phyloP scores from a whole-genome alignment of 352 stramenopile genomes.

The Phytophthora constricta region DNA sequence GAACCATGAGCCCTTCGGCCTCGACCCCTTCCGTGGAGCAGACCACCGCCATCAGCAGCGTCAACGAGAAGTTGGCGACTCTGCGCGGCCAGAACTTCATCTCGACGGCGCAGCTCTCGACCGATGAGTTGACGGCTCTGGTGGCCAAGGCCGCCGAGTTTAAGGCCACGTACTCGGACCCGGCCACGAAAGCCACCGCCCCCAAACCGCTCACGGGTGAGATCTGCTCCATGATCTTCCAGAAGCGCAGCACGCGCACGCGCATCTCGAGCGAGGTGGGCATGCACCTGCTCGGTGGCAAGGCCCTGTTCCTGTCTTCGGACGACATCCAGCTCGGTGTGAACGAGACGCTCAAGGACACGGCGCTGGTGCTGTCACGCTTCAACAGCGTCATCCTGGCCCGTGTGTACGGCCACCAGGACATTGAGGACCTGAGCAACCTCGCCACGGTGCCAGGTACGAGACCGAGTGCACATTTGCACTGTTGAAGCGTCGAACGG shows the following conservation, averaged over 20 bases:
- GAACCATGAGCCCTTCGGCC: not conserved
- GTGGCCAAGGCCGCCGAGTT: slow-evolving; percentile 71
- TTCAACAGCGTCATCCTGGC: slow-evolving; percentile 98
- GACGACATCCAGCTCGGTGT: slow-evolving; percentile 98
- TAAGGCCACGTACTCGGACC: slow-evolving; percentile 71
- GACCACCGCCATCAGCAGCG: not conserved
- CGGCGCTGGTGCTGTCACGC: slow-evolving; percentile 87
- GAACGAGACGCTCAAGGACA: slow-evolving; percentile 96
- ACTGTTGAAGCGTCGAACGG: no score
- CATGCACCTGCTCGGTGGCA: slow-evolving; percentile 96
- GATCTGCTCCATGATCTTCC: slow-evolving; percentile 95
- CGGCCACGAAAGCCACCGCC: slow-evolving; percentile 54
- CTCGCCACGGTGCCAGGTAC: slow-evolving; percentile 87
- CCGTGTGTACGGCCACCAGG: slow-evolving; percentile 93
- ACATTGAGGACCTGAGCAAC: slow-evolving; percentile 89
- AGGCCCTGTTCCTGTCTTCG: slow-evolving; percentile 96
- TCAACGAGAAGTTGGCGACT: slow-evolving; percentile 47
- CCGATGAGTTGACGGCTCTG: slow-evolving; percentile 60
- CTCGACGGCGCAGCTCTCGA: slow-evolving; percentile 67
- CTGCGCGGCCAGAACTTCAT: slow-evolving; percentile 77
- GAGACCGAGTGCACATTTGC: not conserved
- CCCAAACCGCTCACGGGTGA: slow-evolving; percentile 74
- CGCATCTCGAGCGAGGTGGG: slow-evolving; percentile 96
- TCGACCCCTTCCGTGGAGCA: not conserved
- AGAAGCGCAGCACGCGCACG: slow-evolving; percentile 94